Evolutionary conservation across 2,329 filamentous ascomycete species (phyloP), one percentile per base, ranked within the genome.

Genomic region (Malbranchea cinnamomea): DNA sequence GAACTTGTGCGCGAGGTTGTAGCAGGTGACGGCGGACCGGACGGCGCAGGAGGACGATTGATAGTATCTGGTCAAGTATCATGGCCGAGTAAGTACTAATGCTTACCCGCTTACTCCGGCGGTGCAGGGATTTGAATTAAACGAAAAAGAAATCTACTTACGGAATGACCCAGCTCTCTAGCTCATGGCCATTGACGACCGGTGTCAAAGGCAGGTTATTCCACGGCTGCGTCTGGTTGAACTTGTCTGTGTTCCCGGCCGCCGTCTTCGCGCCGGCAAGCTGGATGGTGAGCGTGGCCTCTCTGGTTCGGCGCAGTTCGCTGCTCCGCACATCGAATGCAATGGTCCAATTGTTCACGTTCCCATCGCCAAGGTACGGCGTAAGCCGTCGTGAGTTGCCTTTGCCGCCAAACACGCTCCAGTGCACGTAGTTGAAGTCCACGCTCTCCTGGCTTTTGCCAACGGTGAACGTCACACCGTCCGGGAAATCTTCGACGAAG

Each of bases 341-440:
- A 16, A 74, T 53, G 0, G 64, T 74, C 70, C 68, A 74, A 46
- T 73, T 71, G 45, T 70, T 71, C 0, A 45, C 47, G 4, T 44
- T 47, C n/a, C 44, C 29, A 15, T 41, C 46, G 12, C 59, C 52
- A 23, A 54, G 50, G 28, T 63, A 60, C 4, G 57, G 48, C 25
- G 59, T 50, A 1, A 56, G 48, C 1, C 66, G 56, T 3, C 56
- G 31, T 9, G 48, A 60, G 46, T 71, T 65, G 1, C 56, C 66
- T 16, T 65, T 53, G 4, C 67, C 65, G 1, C 71, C 70, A 40
- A 72, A 75, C 6, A 71, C 68, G 33, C 63, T 67, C 73, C 71
- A 77, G 44, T 77, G 73, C 3, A 75, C 65, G 32, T 74, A 74
- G 48, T 77, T 77, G 36, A 73, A 56, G 40, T 72, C 67, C 7